phyloP scores from a whole-genome alignment of 2,329 filamentous ascomycete genomes.

The Septoria petroselini region DNA sequence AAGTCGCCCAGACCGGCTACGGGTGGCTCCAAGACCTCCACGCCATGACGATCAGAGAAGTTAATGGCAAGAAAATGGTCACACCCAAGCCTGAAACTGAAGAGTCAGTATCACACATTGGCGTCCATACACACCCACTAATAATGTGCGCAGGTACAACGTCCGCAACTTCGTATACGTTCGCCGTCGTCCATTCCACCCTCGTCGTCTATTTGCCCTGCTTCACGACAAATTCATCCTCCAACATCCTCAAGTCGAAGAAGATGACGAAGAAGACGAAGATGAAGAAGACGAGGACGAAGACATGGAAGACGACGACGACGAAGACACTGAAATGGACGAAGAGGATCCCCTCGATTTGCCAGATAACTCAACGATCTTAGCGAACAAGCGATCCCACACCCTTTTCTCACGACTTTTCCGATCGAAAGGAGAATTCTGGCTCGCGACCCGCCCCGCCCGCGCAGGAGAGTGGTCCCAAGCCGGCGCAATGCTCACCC shows the following conservation, averaged over 20 bases:
- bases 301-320: conserved; percentile 23
- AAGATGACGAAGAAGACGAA: conserved; percentile 35
- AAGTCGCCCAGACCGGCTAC: conserved; percentile 61
- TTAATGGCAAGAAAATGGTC: conserved; percentile 53
- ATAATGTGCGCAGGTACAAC: conserved; percentile 51
- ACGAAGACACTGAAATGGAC: conserved; percentile 38
- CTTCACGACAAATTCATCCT: conserved; percentile 47
- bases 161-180: conserved; percentile 69
- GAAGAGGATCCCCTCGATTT: conserved; percentile 36
- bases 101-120: conserved; percentile 52
- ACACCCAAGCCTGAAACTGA: conserved; percentile 69
- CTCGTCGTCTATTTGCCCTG: conserved; percentile 42
- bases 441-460: conserved; percentile 57
- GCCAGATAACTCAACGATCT: conserved; percentile 41
- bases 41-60: conserved; percentile 62
- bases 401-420: conserved; percentile 56
- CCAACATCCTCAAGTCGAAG: conserved; percentile 40
- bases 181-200: conserved; percentile 48
- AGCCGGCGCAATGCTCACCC: conserved; percentile 62
- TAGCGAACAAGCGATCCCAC: conserved; percentile 56
- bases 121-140: not conserved
- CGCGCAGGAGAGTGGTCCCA: conserved; percentile 61
- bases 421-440: conserved; percentile 62
- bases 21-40: conserved; percentile 70
- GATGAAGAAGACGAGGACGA: conserved; percentile 27